A percentile compares a stretch with the other conserved stretches of the same genome.
These are phyloP conservation scores for Neurospora tetrasperma DNA, from an alignment of 495 filamentous ascomycete species.

Conservation along the genomic window DNA sequence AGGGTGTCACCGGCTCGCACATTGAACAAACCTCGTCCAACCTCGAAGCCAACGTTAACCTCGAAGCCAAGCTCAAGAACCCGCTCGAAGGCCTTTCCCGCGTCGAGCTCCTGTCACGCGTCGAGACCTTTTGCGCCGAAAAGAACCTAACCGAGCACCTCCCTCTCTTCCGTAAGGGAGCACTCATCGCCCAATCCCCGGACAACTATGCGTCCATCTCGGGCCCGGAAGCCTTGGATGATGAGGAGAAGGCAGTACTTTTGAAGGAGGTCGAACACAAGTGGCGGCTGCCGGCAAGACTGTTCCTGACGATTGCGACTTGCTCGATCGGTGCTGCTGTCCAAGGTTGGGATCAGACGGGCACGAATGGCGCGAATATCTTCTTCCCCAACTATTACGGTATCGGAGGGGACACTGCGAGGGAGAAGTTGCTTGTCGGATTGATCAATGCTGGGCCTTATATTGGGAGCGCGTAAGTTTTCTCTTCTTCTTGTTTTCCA, in stretches of 20 bases:
- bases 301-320: conserved; percentile 54
- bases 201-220: conserved; percentile 38
- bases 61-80: conserved; percentile 43
- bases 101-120: conserved; percentile 41
- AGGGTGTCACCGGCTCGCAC: conserved; percentile 23
- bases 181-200: conserved; percentile 57
- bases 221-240: conserved; percentile 40
- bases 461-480: conserved; percentile 30
- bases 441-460: conserved; percentile 44
- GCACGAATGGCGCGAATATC: conserved; percentile 67
- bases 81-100: conserved; percentile 47
- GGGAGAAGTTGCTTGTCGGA: conserved; percentile 40
- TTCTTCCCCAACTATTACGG: conserved; percentile 44
- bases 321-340: conserved; percentile 69
- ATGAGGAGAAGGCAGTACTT: conserved; percentile 44
- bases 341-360: conserved; percentile 65
- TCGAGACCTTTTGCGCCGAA: conserved; percentile 44
- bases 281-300: conserved; percentile 52
- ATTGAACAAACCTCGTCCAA: conserved; percentile 25
- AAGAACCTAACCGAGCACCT: conserved; percentile 41
- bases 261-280: conserved; percentile 47
- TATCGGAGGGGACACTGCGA: conserved; percentile 35
- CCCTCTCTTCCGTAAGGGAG: conserved; percentile 46
- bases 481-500: not conserved
- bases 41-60: conserved; percentile 35